A percentile compares a stretch with the other conserved stretches of the same genome.
phyloP scores from a whole-genome alignment of 2,329 filamentous ascomycete genomes.

The Diplodia scrobiculata region DNA sequence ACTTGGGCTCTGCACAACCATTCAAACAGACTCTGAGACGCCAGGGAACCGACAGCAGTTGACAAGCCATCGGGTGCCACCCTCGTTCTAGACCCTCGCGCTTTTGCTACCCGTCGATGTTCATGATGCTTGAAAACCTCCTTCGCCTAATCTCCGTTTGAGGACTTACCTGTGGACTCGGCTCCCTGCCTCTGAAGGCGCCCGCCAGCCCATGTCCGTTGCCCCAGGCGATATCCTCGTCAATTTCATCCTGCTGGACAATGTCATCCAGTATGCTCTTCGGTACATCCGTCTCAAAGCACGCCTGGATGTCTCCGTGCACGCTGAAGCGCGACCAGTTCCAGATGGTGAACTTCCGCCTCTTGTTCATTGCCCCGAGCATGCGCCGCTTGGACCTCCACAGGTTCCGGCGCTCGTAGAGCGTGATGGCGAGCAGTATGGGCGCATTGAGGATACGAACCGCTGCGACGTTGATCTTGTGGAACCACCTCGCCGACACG shows the following conservation, averaged over 20 bases:
- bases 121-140: conserved; percentile 25
- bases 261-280: conserved; percentile 54
- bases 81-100: conserved; percentile 10
- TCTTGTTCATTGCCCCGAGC: conserved; percentile 41
- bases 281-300: conserved; percentile 72
- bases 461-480: conserved; percentile 80
- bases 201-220: conserved; percentile 20
- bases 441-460: conserved; percentile 76
- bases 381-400: conserved; percentile 57
- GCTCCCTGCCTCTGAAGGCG: conserved; percentile 16
- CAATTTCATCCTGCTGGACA: conserved; percentile 54
- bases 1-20: background rate
- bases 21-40: conserved; percentile 1
- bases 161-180: conserved; percentile 17
- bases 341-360: conserved; percentile 59
- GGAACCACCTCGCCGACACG: conserved; percentile 82
- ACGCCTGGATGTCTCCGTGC: conserved; percentile 70
- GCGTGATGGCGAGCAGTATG: conserved; percentile 69
- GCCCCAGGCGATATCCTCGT: conserved; percentile 46
- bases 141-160: conserved; percentile 11
- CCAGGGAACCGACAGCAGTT: conserved; percentile 17
- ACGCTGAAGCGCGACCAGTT: conserved; percentile 68
- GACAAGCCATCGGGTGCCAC: background rate
- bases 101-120: background rate
- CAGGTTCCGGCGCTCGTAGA: conserved; percentile 69